Base-by-base conservation (phyloP, 164 flowering plant species). In the Buxus sempervirens region DNA sequence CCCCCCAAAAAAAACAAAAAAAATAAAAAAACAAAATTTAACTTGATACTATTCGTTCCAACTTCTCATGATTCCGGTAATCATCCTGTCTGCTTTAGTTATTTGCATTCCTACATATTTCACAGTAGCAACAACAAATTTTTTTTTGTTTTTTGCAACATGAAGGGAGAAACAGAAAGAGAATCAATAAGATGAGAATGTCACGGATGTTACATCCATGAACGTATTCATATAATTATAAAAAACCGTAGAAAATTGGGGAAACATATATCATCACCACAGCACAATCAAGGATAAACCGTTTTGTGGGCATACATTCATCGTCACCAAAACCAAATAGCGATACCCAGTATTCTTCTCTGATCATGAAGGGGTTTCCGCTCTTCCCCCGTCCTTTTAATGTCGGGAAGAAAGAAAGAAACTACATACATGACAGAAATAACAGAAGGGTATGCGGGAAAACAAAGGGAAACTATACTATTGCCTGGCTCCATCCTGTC, bases 401-500 rank as follows among this genome's bases (percentile, higher is more conserved):
- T 67, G 26, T 63, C 69, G 58, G 21, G 54, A 22, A 53, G 15
- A 2, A 59, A 60, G 26, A 60, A 19, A 32, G 13, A 32, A n/a
- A 60, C 19, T 15, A 9, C 22, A 24, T 20, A 27, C 20, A 53
- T 51, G 13, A 56, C 36, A 63, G 45, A 19, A 18, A 60, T 58
- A 72, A 62, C 60, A 70, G 12, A 38, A 51, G 32, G 53, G 57
- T 60, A 61, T 27, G 38, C 61, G 57, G 65, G 21, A 25, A 70
- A 13, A 22, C 58, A 58, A 69, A 57, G 60, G 65, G 9, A 36
- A 77, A 62, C 70, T 70, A 68, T 68, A 73, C 74, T 32, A 32
- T 3, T 85, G 89, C 89, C 89, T 85, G 91, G 91, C 91, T 87
- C 83, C 85, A 82, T 78, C 88, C 89, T 87, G 89, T 85, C 76